Evolutionary conservation across 495 filamentous ascomycete genomes (phyloP), one percentile per base, ranked within the genome.

Genomic region (Thermothielavioides terrestris): DNA sequence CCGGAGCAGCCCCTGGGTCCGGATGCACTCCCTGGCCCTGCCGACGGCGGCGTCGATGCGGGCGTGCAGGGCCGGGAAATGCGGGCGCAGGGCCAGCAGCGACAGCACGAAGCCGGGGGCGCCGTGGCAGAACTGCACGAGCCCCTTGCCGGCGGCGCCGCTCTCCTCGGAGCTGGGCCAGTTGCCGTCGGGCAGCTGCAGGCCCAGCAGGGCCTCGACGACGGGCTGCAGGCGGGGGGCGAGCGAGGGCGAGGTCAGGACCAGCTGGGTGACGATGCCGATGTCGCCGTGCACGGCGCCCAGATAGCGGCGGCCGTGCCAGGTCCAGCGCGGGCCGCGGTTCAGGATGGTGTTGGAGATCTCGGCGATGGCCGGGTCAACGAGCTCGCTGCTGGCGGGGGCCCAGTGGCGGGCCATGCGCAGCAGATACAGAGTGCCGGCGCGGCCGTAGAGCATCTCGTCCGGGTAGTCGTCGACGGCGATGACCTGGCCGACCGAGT

Each of bases 41-140:
- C 27, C 31, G 5, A 83, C 59, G 0, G 74, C 78, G 7, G 30
- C 42, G 11, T 77, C 70, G 34, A 84, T 80, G 35, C 58, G 59
- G 1, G 58, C 59, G 11, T 61, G 41, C 21, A 82, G 55, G 4
- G 46, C 54, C 0, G 78, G 74, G 52, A 81, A 83, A 51, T 69
- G 61, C 20, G 67, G 56, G 23, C 65, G 52, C 45, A 84, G 66
- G 6, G 72, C 66, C 1, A 67, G 12, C 17, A 84, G 68, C 15
- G 78, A 78, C 4, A 74, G 18, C 0, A 80, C 59, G n/a, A 83
- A 71, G 0, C 81, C 82, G 1, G 82, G 78, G 1, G 77, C 81
- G 12, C 82, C 82, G 55, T 84, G 82, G 58, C 82, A 84, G 58
- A 83, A 77, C 62, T 84, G 82, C 3, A 84, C 79, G 2, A 83